A percentile compares a stretch with the other conserved stretches of the same genome.
Evolutionary conservation across 345 rosid genomes (phyloP).

Genomic region (Raphanus raphanistrum): DNA sequence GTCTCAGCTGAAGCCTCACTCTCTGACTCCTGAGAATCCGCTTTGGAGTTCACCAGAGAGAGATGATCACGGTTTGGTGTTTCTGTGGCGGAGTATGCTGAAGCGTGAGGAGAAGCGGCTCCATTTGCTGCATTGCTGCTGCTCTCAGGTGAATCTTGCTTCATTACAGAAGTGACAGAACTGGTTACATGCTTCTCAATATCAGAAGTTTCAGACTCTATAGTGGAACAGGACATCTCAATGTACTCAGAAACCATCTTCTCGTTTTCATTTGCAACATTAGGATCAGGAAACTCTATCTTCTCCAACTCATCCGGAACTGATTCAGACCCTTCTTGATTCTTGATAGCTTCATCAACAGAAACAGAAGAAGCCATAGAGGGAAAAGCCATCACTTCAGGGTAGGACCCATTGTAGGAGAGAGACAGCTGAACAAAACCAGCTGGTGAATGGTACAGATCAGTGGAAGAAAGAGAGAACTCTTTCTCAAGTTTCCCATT

Average conservation of each 20-base stretch:
- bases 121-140: conserved; percentile 78
- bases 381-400: conserved; percentile 82
- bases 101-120: conserved; percentile 65
- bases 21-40: conserved; percentile 42
- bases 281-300: conserved; percentile 97
- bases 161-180: conserved; percentile 51
- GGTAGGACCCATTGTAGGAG: conserved; percentile 72
- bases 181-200: conserved; percentile 51
- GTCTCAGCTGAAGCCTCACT: conserved; percentile 56
- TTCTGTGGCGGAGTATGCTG: conserved; percentile 62
- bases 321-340: conserved; percentile 52
- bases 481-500: conserved; percentile 86
- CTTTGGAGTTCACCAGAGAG: conserved; percentile 44
- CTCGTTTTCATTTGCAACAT: conserved; percentile 87
- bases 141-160: conserved; percentile 79
- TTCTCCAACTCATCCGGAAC: conserved; percentile 61
- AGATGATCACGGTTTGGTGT: conserved; percentile 48
- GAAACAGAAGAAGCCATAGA: conserved; percentile 46
- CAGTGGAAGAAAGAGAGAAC: conserved; percentile 94
- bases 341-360: conserved; percentile 45
- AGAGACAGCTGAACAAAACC: conserved; percentile 91
- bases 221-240: conserved; percentile 54
- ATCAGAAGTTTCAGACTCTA: conserved; percentile 66
- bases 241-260: conserved; percentile 95
- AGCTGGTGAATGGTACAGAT: conserved; percentile 92